These are phyloP conservation scores for Xylaria sp. DNA, from an alignment of 2,329 filamentous ascomycete species.

Conservation along the genomic window DNA sequence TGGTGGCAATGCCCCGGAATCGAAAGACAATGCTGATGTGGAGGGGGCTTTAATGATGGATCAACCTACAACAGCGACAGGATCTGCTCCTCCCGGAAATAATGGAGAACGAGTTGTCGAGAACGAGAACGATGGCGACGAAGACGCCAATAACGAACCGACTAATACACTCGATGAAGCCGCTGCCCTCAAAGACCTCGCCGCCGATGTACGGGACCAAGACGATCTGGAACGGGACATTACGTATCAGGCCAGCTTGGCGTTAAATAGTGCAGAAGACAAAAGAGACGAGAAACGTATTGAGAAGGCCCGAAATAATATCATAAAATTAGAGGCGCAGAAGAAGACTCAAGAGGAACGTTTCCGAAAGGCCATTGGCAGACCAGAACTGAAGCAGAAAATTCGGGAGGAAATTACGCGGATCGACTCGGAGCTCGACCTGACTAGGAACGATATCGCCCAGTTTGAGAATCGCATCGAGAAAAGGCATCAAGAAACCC, in stretches of 20 bases:
- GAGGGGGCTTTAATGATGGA: not conserved
- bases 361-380: slow-evolving; percentile 57
- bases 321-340: slow-evolving; percentile 71
- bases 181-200: slow-evolving; percentile 69
- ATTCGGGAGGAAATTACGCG: slow-evolving; percentile 74
- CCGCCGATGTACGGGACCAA: slow-evolving; percentile 81
- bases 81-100: not conserved
- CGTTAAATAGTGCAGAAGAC: slow-evolving; percentile 70
- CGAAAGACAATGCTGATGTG: not conserved
- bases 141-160: slow-evolving; percentile 8
- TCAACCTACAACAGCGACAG: not conserved
- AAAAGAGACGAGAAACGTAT: slow-evolving; percentile 72
- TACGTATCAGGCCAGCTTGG: slow-evolving; percentile 68
- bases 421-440: slow-evolving; percentile 71
- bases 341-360: slow-evolving; percentile 66
- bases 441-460: slow-evolving; percentile 76
- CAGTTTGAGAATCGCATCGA: slow-evolving; percentile 86
- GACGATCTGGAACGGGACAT: slow-evolving; percentile 93
- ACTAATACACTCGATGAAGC: slow-evolving; percentile 62
- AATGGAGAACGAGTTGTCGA: not conserved
- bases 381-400: slow-evolving; percentile 64
- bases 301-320: slow-evolving; percentile 64
- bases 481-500: slow-evolving; percentile 70
- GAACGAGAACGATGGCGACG: not conserved
- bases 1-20: not conserved